These are phyloP conservation scores for Penicillium paxilli DNA, from an alignment of 495 filamentous ascomycete genomes.

Conservation along the genomic window DNA sequence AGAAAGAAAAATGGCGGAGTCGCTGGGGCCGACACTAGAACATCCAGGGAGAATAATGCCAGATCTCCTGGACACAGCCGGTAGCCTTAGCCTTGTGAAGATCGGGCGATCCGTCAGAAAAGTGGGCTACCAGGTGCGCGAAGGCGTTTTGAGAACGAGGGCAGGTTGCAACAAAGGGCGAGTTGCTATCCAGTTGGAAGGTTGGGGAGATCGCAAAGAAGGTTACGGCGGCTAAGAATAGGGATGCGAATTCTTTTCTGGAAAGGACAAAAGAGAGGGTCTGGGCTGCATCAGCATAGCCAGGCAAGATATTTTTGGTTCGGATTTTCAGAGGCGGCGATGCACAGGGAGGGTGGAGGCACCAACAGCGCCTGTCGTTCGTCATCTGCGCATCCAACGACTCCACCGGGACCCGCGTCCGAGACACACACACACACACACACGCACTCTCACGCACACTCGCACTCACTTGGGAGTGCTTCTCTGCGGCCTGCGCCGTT, in stretches of 20 bases:
- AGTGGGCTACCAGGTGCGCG: background rate
- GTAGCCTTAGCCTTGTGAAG: conserved; percentile 4
- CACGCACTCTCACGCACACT: no score
- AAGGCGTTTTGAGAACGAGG: background rate
- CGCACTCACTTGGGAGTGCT: no score
- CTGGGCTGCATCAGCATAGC: conserved; percentile 11
- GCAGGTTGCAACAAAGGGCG: background rate
- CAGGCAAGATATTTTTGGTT: conserved; percentile 31
- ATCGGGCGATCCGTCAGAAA: conserved; percentile 1
- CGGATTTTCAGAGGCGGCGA: conserved; percentile 23
- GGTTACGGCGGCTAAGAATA: conserved; percentile 8
- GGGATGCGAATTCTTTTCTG: conserved; percentile 6
- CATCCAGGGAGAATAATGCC: conserved; percentile 13
- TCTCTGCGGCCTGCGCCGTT: no score
- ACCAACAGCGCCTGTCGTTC: conserved; percentile 14
- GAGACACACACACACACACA: conserved; percentile 16
- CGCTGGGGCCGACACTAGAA: conserved; percentile 3
- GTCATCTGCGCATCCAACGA: conserved; percentile 14
- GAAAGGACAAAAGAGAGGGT: background rate
- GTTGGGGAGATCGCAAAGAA: conserved; percentile 1
- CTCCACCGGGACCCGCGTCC: conserved; percentile 19
- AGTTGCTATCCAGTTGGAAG: no score
- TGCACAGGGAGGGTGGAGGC: conserved; percentile 16
- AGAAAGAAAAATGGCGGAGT: background rate
- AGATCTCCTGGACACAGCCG: conserved; percentile 7